Percentiles rank a stretch among this genome's conserved stretches.
phyloP scores from a whole-genome alignment of 495 filamentous ascomycete species.

The Annulohypoxylon bovei region DNA sequence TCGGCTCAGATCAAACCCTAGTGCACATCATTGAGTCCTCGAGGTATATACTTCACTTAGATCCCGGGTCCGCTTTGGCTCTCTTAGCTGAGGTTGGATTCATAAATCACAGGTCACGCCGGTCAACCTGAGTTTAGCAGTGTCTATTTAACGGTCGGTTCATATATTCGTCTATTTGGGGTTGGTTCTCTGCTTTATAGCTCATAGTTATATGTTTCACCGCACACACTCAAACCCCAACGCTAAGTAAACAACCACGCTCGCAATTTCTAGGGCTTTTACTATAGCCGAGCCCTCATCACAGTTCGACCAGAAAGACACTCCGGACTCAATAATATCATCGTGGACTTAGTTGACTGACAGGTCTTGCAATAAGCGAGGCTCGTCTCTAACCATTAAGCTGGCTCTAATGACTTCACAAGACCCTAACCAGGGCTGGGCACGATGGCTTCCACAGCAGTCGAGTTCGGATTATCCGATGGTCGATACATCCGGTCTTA shows the following conservation, averaged over 20 bases:
- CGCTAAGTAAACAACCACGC: neutral
- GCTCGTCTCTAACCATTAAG: constrained; percentile 28
- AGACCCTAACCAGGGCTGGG: constrained; percentile 48
- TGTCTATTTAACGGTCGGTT: constrained; percentile 20
- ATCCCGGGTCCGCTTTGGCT: constrained; percentile 10
- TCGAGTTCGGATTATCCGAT: constrained; percentile 48
- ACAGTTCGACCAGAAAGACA: neutral
- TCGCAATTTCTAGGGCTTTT: neutral
- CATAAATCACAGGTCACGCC: constrained; percentile 14
- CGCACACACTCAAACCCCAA: neutral
- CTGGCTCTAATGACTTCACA: constrained; percentile 54
- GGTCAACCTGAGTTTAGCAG: neutral
- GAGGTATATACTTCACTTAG: constrained; percentile 39
- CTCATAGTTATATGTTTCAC: constrained; percentile 18
- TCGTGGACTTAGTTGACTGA: constrained; percentile 22
- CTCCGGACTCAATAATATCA: neutral
- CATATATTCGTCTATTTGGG: constrained; percentile 12
- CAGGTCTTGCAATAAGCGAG: constrained; percentile 33
- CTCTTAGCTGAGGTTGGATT: neutral
- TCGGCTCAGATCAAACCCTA: constrained; percentile 43
- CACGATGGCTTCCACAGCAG: constrained; percentile 55
- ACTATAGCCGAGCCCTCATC: neutral
- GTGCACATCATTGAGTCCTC: constrained; percentile 35
- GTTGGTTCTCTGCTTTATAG: constrained; percentile 36
- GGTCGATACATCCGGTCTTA: constrained; percentile 46